Percentiles rank a stretch among this genome's conserved stretches.
phyloP scores from a whole-genome alignment of 2,329 filamentous ascomycete genomes.

The Pseudocercospora musae region DNA sequence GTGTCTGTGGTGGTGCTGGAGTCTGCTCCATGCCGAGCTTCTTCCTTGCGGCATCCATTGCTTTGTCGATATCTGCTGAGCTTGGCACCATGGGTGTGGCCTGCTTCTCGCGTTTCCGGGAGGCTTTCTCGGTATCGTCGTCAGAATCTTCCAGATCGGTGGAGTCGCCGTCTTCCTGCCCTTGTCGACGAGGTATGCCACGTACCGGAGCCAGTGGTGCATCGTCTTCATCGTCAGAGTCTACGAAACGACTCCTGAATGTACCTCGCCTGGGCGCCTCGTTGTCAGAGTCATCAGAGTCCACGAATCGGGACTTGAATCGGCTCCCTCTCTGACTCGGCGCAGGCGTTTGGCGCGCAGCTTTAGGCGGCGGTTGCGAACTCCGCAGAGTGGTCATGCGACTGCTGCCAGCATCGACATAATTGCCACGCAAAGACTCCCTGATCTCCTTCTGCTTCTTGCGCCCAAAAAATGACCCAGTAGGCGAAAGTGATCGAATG shows the following conservation, averaged over 20 bases:
- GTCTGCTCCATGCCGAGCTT: slow-evolving; percentile 30
- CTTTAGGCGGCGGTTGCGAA: slow-evolving; percentile 9
- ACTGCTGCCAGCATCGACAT: slow-evolving; percentile 22
- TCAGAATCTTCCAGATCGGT: slow-evolving; percentile 50
- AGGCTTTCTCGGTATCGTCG: slow-evolving; percentile 32
- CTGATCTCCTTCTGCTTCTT: slow-evolving; percentile 28
- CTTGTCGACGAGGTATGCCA: slow-evolving; percentile 57
- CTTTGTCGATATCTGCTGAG: slow-evolving; percentile 38
- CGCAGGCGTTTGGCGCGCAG: slow-evolving; percentile 10
- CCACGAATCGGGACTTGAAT: slow-evolving; percentile 59
- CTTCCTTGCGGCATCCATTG: slow-evolving; percentile 34
- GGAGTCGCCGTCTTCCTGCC: slow-evolving; percentile 56
- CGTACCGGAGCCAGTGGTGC: slow-evolving; percentile 52
- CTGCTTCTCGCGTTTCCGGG: slow-evolving; percentile 45
- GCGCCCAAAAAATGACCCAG: slow-evolving; percentile 51
- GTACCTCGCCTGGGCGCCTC: slow-evolving; percentile 25
- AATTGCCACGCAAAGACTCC: slow-evolving; percentile 28
- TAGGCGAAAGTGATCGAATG: slow-evolving; percentile 67
- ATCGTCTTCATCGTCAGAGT: slow-evolving; percentile 54
- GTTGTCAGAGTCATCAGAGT: slow-evolving; percentile 60
- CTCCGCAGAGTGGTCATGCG: slow-evolving; percentile 24
- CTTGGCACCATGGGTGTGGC: slow-evolving; percentile 32
- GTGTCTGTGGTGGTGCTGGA: slow-evolving; percentile 6
- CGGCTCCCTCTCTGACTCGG: slow-evolving; percentile 12
- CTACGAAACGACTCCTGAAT: slow-evolving; percentile 49